phyloP scores from a whole-genome alignment of 2,329 filamentous ascomycete species.

The Penicillium vulpinum region DNA sequence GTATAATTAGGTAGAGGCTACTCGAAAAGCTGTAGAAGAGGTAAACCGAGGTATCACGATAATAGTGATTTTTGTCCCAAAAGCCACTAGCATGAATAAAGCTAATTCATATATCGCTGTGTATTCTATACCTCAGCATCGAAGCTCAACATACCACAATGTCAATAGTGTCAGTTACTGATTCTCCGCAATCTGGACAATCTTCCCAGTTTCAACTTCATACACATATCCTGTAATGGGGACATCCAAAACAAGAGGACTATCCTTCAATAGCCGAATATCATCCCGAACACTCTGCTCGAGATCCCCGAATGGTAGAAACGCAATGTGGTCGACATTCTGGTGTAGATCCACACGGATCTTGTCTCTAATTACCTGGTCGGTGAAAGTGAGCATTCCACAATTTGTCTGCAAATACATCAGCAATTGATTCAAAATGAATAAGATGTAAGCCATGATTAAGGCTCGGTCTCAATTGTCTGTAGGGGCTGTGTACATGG shows the following conservation, averaged over 20 bases:
- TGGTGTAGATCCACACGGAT: constrained; percentile 54
- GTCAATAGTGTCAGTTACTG: background rate
- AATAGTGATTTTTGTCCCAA: too few relatives aligned
- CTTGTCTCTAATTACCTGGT: constrained; percentile 62
- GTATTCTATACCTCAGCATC: background rate
- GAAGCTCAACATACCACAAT: background rate
- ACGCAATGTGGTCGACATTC: constrained; percentile 55
- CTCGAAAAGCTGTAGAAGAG: too few relatives aligned
- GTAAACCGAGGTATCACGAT: too few relatives aligned
- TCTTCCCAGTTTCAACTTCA: constrained; percentile 71
- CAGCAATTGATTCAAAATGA: background rate
- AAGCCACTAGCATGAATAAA: too few relatives aligned
- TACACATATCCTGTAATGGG: constrained; percentile 73
- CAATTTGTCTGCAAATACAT: constrained; percentile 58
- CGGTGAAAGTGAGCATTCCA: constrained; percentile 68
- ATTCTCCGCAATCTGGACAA: constrained; percentile 46
- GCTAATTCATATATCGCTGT: too few relatives aligned
- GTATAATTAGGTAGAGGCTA: too few relatives aligned
- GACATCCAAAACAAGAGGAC: constrained; percentile 62
- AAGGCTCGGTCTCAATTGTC: background rate
- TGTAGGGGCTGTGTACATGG: constrained; percentile 24
- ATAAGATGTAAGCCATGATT: background rate
- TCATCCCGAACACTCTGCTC: constrained; percentile 63
- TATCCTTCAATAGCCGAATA: constrained; percentile 61
- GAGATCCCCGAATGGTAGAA: constrained; percentile 65